Percentiles rank a stretch among this genome's conserved stretches.
These are phyloP conservation scores for Vigna angularis DNA, from an alignment of 306 rosid species.

Conservation along the genomic window DNA sequence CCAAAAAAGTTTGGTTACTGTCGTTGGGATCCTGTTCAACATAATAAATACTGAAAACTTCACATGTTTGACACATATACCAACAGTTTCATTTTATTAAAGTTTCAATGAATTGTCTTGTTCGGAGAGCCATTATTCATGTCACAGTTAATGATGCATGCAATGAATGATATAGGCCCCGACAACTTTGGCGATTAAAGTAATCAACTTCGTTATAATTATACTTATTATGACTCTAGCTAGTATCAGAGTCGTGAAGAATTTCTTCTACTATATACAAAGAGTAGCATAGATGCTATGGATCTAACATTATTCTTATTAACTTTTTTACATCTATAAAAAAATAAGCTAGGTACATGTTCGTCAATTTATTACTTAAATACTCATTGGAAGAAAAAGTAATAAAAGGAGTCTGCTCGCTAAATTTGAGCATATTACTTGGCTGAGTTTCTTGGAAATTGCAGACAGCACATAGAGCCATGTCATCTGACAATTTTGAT, in stretches of 20 bases:
- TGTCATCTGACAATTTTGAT: slow-evolving; percentile 45
- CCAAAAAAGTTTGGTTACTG: slow-evolving; percentile 31
- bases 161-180: slow-evolving; percentile 32
- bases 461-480: slow-evolving; percentile 29
- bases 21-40: slow-evolving; percentile 48
- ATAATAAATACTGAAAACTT: slow-evolving; percentile 27
- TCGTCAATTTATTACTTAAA: slow-evolving; percentile 23
- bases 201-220: not conserved
- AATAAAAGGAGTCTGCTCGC: not conserved
- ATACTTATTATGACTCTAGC: not conserved
- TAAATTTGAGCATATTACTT: slow-evolving; percentile 33
- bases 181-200: not conserved
- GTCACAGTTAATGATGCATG: slow-evolving; percentile 2
- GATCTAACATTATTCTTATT: not conserved
- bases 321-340: not conserved
- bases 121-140: slow-evolving; percentile 20
- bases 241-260: not conserved
- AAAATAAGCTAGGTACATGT: slow-evolving; percentile 8
- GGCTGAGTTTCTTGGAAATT: slow-evolving; percentile 59
- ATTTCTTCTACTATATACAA: not conserved
- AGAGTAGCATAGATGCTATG: slow-evolving; percentile 14
- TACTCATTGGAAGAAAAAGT: slow-evolving; percentile 29
- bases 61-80: slow-evolving; percentile 29
- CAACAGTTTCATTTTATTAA: slow-evolving; percentile 6
- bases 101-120: slow-evolving; percentile 44